Evolutionary conservation across 768 basidiomycete species (phyloP), one percentile per base, ranked within the genome.

Genomic region (Trametes punicea): DNA sequence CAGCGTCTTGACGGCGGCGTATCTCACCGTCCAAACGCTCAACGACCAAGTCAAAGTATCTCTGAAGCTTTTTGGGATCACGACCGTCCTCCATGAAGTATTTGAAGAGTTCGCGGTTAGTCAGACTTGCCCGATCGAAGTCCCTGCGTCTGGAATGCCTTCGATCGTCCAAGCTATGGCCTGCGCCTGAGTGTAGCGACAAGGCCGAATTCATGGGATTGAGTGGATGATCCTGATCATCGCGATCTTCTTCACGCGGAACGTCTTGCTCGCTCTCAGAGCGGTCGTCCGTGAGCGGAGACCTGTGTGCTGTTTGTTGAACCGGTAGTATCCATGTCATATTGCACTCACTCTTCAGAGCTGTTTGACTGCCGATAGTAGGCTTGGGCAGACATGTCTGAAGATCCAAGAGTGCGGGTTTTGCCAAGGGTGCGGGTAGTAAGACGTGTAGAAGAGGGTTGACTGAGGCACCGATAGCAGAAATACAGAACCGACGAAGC

Each of bases 1-100:
- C 77, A n/a, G 78, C 75, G 23, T 73, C 69, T 26, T 70, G 71
- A 21, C 76, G 77, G 51, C 77, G 77, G 26, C 63, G 61, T 2
- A 77, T 71, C 57, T 78, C 78, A 11, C 62, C 56, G 49, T 78
- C 75, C 39, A 79, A 67, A 39, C 64, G 62, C 8, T 72, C 68
- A 6, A 70, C 62, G 8, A 71, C 67, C 8, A 63, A 34, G 33
- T 53, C 57, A 10, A 72, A 64, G 38, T 67, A 59, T 25, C 60
- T 64, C 11, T 66, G 65, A 27, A 65, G 61, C 26, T 70, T 65
- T 50, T 68, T 68, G 16, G 58, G 41, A 25, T 68, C 67, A 2
- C 40, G 26, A 30, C 64, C 60, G 30, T 70, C 68, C 21, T 60
- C 62, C 13, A 67, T 50, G 13, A 66, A 52, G 13, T 62, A 51